Evolutionary conservation across 768 basidiomycete genomes (phyloP).

Genomic region (Boletus rufocinnamomeus): DNA sequence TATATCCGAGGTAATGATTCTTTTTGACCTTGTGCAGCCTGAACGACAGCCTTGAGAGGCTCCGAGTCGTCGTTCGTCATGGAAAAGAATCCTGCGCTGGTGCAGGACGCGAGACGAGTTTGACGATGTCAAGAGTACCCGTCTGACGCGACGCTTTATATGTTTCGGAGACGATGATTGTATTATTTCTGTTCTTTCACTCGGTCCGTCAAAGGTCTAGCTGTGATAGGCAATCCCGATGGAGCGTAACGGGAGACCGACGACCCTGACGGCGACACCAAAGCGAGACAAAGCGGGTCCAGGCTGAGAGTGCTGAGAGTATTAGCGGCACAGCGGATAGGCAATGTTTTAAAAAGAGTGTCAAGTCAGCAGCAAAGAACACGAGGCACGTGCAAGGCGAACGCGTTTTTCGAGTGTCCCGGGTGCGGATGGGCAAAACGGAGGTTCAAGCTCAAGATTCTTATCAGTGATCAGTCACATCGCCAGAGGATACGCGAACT

Average conservation of each 20-base stretch:
- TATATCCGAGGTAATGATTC: not conserved
- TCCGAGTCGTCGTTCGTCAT: slow-evolving; percentile 14
- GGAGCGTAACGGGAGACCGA: slow-evolving; percentile 6
- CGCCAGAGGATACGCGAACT: not conserved
- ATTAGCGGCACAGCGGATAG: not conserved
- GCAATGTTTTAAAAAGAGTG: not conserved
- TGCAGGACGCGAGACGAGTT: not conserved
- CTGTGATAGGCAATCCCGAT: not conserved
- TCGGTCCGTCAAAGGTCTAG: not conserved
- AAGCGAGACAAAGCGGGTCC: not conserved
- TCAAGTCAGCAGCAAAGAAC: not conserved
- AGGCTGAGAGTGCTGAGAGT: not conserved
- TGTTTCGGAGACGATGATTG: slow-evolving; percentile 8
- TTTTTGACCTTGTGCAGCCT: slow-evolving; percentile 19
- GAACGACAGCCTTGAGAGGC: not conserved
- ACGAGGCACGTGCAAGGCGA: slow-evolving; percentile 17
- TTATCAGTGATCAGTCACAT: slow-evolving; percentile 1
- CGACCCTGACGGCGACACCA: slow-evolving; percentile 4
- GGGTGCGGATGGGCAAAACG: not conserved
- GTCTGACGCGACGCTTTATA: slow-evolving; percentile 7
- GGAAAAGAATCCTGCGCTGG: not conserved
- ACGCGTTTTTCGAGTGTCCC: slow-evolving; percentile 7
- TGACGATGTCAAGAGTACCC: not conserved
- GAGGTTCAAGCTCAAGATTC: not conserved
- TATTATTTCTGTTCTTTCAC: not conserved